These are phyloP conservation scores for Fusarium begoniae DNA, from an alignment of 2,329 filamentous ascomycete species.

Conservation along the genomic window DNA sequence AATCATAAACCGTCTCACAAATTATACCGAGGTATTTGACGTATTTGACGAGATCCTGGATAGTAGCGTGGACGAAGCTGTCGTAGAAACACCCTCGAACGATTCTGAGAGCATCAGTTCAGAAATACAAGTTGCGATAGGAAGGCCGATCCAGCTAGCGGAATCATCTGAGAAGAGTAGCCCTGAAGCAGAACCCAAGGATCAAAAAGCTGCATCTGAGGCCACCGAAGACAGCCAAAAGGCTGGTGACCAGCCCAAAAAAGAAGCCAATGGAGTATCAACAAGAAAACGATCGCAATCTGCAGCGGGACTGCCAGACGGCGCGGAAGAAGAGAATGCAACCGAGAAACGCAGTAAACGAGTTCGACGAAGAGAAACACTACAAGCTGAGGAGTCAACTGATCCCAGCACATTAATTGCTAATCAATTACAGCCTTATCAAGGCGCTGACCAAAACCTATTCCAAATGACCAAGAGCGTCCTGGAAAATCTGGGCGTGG, in stretches of 20 bases:
- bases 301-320: conserved; percentile 65
- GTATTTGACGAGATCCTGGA: conserved; percentile 44
- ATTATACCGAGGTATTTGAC: conserved; percentile 42
- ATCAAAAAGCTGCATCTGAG: conserved; percentile 39
- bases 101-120: conserved; percentile 26
- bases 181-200: conserved; percentile 8
- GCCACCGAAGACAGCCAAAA: conserved; percentile 40
- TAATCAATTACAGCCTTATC: conserved; percentile 64
- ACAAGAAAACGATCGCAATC: conserved; percentile 72
- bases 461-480: conserved; percentile 66
- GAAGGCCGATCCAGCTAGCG: conserved; percentile 9
- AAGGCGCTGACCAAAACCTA: conserved; percentile 64
- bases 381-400: conserved; percentile 60
- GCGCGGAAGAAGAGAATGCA: conserved; percentile 64
- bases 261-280: conserved; percentile 50
- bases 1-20: conserved; percentile 46
- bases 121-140: conserved; percentile 10
- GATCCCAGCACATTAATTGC: conserved; percentile 63
- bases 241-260: conserved; percentile 43
- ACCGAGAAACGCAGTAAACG: conserved; percentile 72
- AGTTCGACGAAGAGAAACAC: conserved; percentile 65
- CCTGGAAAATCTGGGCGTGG: conserved; percentile 63
- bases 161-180: conserved; percentile 6
- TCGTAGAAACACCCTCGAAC: conserved; percentile 33
- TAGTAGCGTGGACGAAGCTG: conserved; percentile 38